phyloP scores from a whole-genome alignment of 176 grass and related monocot species.

The Bolboschoenus planiculmis region DNA sequence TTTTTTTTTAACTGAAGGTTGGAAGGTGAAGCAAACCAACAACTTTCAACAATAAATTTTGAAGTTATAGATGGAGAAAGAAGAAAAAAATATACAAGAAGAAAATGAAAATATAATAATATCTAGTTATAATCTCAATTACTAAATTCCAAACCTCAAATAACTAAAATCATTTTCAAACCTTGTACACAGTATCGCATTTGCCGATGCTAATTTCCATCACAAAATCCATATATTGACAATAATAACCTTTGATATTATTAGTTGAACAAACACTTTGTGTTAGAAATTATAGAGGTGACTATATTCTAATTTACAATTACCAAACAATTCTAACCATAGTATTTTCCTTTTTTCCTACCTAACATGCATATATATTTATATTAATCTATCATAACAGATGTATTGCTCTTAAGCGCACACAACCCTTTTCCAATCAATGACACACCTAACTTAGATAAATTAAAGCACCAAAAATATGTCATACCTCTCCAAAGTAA shows the following conservation, averaged over 20 bases:
- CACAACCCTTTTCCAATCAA: neutral
- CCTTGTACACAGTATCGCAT: neutral
- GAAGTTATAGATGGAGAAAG: neutral
- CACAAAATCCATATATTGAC: neutral
- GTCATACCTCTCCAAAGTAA: neutral
- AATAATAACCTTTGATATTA: neutral
- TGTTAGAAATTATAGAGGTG: neutral
- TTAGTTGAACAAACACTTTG: slow-evolving; percentile 6
- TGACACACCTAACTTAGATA: slow-evolving; percentile 14
- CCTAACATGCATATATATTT: slow-evolving; percentile 10
- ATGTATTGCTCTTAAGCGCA: neutral
- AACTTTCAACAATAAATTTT: neutral
- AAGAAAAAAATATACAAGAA: neutral
- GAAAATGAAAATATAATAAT: neutral
- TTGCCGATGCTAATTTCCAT: neutral
- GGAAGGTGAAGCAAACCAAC: neutral
- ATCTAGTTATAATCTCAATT: neutral
- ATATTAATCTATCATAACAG: neutral
- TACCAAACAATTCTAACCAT: neutral
- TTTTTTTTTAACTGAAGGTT: too few species aligned
- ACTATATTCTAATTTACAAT: neutral
- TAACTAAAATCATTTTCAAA: neutral
- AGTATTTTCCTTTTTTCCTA: neutral
- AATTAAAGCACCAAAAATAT: slow-evolving; percentile 5
- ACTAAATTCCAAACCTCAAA: neutral